Evolutionary conservation across 176 grass and related monocot genomes (phyloP).

Genomic region (Oryza glaberrima): DNA sequence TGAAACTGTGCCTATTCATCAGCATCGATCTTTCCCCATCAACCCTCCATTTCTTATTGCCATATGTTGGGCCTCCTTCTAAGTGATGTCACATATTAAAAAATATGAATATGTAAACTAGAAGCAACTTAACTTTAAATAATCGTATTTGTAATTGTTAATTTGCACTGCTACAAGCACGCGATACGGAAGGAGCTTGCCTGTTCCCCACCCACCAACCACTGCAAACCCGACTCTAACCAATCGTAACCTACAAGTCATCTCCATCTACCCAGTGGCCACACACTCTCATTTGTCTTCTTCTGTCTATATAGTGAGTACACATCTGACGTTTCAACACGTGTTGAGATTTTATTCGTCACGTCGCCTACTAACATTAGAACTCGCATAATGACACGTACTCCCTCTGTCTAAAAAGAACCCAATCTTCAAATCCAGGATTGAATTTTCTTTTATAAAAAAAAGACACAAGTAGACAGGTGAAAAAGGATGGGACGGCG

Average conservation of each 20-base stretch:
- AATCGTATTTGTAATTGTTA: not conserved
- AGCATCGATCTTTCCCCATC: not conserved
- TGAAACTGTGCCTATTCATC: not conserved
- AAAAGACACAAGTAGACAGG: too few relatives aligned
- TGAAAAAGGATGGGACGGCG: not conserved
- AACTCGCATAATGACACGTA: not conserved
- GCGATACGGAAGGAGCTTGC: not conserved
- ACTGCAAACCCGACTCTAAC: not conserved
- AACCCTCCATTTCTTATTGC: slow-evolving; percentile 4
- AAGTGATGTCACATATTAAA: not conserved
- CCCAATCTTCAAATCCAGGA: too few relatives aligned
- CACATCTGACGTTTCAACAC: accelerated
- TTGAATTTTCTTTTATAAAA: too few relatives aligned
- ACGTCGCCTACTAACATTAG: accelerated
- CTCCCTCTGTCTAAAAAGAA: too few relatives aligned
- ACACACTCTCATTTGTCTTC: not conserved
- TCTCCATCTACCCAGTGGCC: too few relatives aligned
- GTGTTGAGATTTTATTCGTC: not conserved
- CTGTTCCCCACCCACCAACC: not conserved
- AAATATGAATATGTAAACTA: not conserved
- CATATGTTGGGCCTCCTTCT: not conserved
- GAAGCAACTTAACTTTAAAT: not conserved
- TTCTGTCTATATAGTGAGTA: not conserved
- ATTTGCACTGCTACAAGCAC: not conserved
- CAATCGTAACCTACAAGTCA: too few relatives aligned